Evolutionary conservation across 208 protist genomes (phyloP), one percentile per base, ranked within the genome.

Genomic region (Acanthamoeba castellanii): DNA sequence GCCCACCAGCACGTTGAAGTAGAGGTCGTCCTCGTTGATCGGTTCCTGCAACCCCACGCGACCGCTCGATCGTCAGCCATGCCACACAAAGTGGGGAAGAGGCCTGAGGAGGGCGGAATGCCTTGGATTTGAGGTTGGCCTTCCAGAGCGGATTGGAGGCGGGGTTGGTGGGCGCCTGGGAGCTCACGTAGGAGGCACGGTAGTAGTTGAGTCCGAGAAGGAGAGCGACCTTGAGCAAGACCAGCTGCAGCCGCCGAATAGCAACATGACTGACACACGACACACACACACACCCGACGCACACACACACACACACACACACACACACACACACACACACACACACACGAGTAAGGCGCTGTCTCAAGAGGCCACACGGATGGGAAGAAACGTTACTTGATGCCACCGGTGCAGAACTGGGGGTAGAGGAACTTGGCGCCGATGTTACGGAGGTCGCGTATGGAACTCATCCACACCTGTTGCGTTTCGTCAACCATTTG

Each of bases 1-100:
- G 30, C 93, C 93, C 27, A 95, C 81, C 30, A 95, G 45, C 45
- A 95, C 81, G 50, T 95, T 74, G 93, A 57, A 95, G 3, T 5
- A 5, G 14, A 94, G 45, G 57, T 94, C 91, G 22, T 94, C 91
- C 18, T 78, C 47, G 27, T 55, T 22, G 45, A 88, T 64, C 45
- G 45, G 13, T n/a, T 88, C 81, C 81, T 88, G 34, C 6, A 81
- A 37, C 37, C 37, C 30, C 5, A 18, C 70, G 34, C 25, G 45
- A 18, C 13, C 6, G 37, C 8, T 42, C 5, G 9, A 78, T 20
- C n/a, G 37, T 6, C 70, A 78, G n/a, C 70, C 1, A 78, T 13
- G 70, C 2, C 70, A 78, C 8, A n/a, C 9, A 13, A 42, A 42
- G 11, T 20, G n/a, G 9, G 11, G 2, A 72, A 2, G 22, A 22